Evolutionary conservation across 2,329 filamentous ascomycete genomes (phyloP), one percentile per base, ranked within the genome.

Genomic region (Colletotrichum caudatum): DNA sequence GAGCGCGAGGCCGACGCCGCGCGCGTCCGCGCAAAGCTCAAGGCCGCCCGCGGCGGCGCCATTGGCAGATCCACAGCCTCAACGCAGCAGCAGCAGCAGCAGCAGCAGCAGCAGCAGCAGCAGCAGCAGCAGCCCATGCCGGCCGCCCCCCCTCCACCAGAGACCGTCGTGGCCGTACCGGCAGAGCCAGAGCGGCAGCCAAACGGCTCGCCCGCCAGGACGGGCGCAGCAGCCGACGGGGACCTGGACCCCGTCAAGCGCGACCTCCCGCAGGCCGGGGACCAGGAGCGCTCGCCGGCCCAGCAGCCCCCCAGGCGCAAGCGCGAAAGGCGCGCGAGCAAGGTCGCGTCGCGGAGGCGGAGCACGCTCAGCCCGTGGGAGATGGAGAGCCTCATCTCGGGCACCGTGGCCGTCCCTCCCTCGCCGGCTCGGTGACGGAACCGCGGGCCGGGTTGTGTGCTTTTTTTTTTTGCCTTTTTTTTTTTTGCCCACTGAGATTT

Each of bases 301-400:
- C 71, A 76, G 62, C 71, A 76, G 62, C 78, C 80, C 5, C 77
- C 80, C 59, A 84, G 84, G 78, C 83, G 86, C 41, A 88, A 88
- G 78, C 82, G 86, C 53, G 88, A 84, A 76, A 84, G 81, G 79
- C 87, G 82, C 78, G 84, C 80, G 76, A 90, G 78, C 79, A 91
- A 83, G 82, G 84, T 79, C 11, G 85, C 89, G 3, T 91, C 87
- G 71, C 84, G 92, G 77, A 86, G 93, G 77, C 87, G 93, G 78
- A 94, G 92, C 77, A 95, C 93, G 26, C 82, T 95, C 41, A 94
- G 89, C 76, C 90, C 92, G 3, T 92, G 91, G 85, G 93, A 95
- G 80, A 81, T 95, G 77, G 88, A 93, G 81, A 89, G 87, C 56
- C 78, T 93, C 78, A 91, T 91, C 64, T 75, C 82, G 3, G 86